Percentiles rank a stretch among this genome's conserved stretches.
phyloP scores from a whole-genome alignment of 345 rosid genomes.

The Populus alba region DNA sequence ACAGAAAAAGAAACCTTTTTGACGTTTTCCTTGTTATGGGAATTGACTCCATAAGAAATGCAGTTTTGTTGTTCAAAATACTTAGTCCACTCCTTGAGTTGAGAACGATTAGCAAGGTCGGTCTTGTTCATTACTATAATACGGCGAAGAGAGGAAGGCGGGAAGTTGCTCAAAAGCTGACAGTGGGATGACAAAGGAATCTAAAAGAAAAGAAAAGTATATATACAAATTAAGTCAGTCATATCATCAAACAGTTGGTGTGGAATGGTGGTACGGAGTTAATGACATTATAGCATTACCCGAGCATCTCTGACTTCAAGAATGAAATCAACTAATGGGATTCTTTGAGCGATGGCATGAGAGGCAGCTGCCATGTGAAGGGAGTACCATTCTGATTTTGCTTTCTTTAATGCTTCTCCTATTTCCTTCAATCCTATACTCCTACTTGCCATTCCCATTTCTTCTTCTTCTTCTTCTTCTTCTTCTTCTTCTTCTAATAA shows the following conservation, averaged over 20 bases:
- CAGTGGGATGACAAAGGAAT: conserved; percentile 62
- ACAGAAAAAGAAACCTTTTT: conserved; percentile 43
- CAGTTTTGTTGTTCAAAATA: conserved; percentile 45
- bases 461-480: background rate
- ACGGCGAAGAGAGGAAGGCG: conserved; percentile 26
- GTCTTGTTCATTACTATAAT: conserved; percentile 70
- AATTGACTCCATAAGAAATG: conserved; percentile 55
- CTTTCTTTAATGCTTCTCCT: conserved; percentile 43
- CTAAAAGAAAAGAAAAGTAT: conserved; percentile 23
- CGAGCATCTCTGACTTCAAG: conserved; percentile 78
- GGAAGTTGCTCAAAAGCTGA: conserved; percentile 39
- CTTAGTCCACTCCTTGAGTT: conserved; percentile 54
- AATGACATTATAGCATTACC: conserved; percentile 22
- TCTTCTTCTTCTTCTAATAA: background rate
- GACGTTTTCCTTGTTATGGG: conserved; percentile 73
- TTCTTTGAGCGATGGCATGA: conserved; percentile 55
- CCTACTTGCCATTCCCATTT: conserved; percentile 1
- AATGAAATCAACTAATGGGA: conserved; percentile 58
- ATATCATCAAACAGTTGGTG: conserved; percentile 42
- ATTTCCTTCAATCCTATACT: conserved; percentile 32
- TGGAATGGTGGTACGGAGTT: background rate
- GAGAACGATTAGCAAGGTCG: conserved; percentile 63
- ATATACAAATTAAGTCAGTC: conserved; percentile 15
- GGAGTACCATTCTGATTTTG: conserved; percentile 52
- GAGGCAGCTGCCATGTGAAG: conserved; percentile 81